Base-by-base conservation (phyloP, 805 yeast species). In the Monosporozyma aerobia region DNA sequence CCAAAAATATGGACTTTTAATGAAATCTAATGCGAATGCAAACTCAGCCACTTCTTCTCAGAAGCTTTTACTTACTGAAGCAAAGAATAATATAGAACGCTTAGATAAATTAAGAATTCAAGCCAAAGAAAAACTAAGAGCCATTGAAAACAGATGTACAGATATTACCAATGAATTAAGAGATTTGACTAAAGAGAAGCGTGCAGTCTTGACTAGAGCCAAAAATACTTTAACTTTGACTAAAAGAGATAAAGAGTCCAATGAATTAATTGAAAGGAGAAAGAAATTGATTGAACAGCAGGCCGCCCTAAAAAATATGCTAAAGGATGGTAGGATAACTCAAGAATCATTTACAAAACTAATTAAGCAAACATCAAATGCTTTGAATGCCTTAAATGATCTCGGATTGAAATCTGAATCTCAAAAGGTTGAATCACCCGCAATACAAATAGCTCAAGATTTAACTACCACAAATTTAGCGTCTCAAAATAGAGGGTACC, bases 71-170 rank as follows among this genome's bases (percentile, higher is more conserved):
- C 23, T 46, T 3, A 57, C 56, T 6, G 63, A 61, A 41, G 57
- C 61, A 3, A 44, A 50, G 9, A 30, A 29, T 3, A 53, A 55
- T 8, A 23, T 58, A 25, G 45, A 41, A 10, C 29, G 45, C 8
- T 11, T 41, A 23, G 25, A 41, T 41, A 25, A 23, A 11, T 23
- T 41, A 41, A 22, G 45, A 25, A 2, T 41, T 10, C 45, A 41
- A 3, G 64, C 69, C 5, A 51, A 51, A 35, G 33, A 49, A 7
- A 66, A 64, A 51, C 44, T 61, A 16, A 54, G 57, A 8, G 48
- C 53, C 25, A 56, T 63, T 19, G 53, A 47, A 35, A 37, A 41
- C n/a, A 58, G 57, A 41, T 51, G 59, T 29, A 37, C 45, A 2
- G 50, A 35, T 0, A 50, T 53, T 25, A 48, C 50, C 3, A 37